Conservation (phyloP, 2,329 filamentous ascomycete genomes). For the Neopestalotiopsis clavispora region DNA sequence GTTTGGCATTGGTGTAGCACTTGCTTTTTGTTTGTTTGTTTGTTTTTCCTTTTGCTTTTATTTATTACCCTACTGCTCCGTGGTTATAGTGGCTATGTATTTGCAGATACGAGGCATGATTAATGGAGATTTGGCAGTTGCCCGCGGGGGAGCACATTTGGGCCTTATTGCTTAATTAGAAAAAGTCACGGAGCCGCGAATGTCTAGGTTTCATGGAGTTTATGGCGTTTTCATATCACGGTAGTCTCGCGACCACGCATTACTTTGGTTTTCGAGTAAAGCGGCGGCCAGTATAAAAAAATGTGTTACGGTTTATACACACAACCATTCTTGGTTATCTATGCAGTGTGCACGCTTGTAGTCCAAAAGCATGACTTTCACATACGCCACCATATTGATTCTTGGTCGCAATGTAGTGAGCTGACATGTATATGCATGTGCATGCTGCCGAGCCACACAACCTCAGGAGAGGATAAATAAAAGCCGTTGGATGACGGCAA, state of each 20-base stretch:
- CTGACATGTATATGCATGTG: neutral
- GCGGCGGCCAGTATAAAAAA: neutral
- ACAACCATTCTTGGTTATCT: neutral
- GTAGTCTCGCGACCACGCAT: neutral
- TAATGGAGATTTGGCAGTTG: constrained; percentile 25
- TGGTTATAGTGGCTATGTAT: constrained; percentile 17
- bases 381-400: neutral
- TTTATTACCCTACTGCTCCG: neutral
- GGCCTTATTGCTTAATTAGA: constrained; percentile 24
- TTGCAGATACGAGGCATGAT: constrained; percentile 36
- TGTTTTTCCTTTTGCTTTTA: neutral
- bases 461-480: neutral
- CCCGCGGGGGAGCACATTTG: constrained; percentile 16
- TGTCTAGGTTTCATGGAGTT: constrained; percentile 9
- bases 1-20: constrained; percentile 10
- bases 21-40: neutral
- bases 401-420: neutral
- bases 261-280: neutral
- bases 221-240: constrained; percentile 4
- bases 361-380: neutral
- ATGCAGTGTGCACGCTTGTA: neutral
- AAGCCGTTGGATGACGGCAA: neutral
- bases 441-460: neutral
- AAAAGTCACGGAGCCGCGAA: constrained; percentile 15
- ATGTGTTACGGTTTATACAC: neutral